Base-by-base conservation (phyloP, 345 rosid genomes). In the Gossypium stocksii region DNA sequence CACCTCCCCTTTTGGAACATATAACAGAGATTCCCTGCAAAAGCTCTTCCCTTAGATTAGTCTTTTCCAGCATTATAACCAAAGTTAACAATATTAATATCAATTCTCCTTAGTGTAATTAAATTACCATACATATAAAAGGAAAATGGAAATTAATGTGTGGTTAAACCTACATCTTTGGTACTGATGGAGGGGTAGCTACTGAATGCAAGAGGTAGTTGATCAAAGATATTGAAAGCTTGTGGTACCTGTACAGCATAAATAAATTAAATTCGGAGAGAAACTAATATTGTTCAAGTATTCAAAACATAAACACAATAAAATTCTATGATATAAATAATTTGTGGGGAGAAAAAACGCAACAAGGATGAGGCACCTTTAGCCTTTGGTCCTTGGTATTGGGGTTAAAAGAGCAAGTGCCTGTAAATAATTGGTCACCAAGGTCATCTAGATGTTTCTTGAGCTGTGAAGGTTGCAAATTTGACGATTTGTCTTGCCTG, bases 381-480 rank as follows among this genome's bases (percentile, higher is more conserved):
- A 71, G 66, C 74, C 78, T 82, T 15, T 80, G 77, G 3, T 82
- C 76, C 74, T 81, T 85, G 44, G 73, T 43, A 4, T 71, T 87
- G 66, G 91, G 83, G 25, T 86, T 59, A 71, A 85, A 89, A 49
- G 70, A 76, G 78, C 98, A 93, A 2, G 90, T 70, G 4, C 96
- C 99, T 0, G 89, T 87, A 71, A 95, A 95, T 65, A 91, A 77
- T 66, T 95, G 94, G 46, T 92, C 94, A 7, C 97, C 97, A 19
- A 95, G 96, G n/a, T 91, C 87, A 74, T 90, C 83, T 22, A 95
- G 73, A 62, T 91, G 90, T 62, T 82, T 75, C 68, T 87, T 90
- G 74, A 95, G 93, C 38, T 91, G 84, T 2, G 88, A 84, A 23
- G 90, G 82, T 23, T 67, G 84, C 72, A 91, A 58, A 58, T 77